Evolutionary conservation across 106 monocot genomes (phyloP).

Genomic region (Acorus calamus): DNA sequence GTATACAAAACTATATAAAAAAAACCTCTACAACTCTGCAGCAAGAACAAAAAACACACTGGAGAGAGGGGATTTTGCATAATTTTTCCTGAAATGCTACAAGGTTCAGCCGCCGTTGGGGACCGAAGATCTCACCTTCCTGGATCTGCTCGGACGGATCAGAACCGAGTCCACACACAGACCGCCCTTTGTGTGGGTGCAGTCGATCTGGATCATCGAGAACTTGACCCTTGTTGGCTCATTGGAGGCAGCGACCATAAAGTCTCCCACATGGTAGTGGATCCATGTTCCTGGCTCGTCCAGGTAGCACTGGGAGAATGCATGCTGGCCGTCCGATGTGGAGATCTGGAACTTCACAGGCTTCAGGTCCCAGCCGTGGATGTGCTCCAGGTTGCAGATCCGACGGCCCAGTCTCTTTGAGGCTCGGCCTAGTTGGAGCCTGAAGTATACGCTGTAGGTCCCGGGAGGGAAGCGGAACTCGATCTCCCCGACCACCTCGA

Average conservation of each 20-base stretch:
- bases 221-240: conserved; percentile 6
- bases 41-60: no score
- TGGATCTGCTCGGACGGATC: conserved; percentile 1
- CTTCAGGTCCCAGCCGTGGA: conserved; percentile 15
- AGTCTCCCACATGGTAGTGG: conserved; percentile 15
- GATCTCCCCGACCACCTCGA: conserved; percentile 12
- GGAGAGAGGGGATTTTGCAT: no score
- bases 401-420: conserved; percentile 9
- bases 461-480: conserved; percentile 7
- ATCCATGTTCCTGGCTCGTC: conserved; percentile 10
- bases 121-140: no score
- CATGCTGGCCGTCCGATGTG: conserved; percentile 9
- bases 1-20: no score
- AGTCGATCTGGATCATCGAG: conserved; percentile 15
- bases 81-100: no score
- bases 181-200: conserved; percentile 17
- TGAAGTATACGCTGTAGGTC: conserved; percentile 15
- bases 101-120: no score
- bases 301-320: conserved; percentile 9
- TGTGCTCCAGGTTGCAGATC: conserved; percentile 2
- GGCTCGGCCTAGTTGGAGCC: conserved; percentile 10
- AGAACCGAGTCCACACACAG: conserved; percentile 12
- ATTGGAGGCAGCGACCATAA: neutral
- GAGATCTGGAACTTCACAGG: conserved; percentile 13
- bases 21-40: no score